Percentiles rank a stretch among this genome's conserved stretches.
phyloP scores from a whole-genome alignment of 176 grass and related monocot species.

The Cenchrus americanus region DNA sequence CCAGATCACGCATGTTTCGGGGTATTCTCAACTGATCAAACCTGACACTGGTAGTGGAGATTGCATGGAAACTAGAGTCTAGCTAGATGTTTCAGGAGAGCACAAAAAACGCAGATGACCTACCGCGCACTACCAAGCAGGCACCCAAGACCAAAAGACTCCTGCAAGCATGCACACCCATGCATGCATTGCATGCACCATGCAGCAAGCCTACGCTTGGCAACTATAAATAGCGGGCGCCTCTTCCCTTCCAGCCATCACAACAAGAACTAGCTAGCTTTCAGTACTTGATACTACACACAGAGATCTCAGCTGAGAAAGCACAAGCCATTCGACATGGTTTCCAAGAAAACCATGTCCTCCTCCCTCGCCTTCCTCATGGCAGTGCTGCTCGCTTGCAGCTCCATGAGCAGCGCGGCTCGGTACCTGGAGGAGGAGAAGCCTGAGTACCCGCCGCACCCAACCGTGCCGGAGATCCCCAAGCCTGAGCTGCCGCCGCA shows the following conservation, averaged over 20 bases:
- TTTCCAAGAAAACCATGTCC: slow-evolving; percentile 29
- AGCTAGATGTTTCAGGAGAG: neutral
- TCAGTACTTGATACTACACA: neutral
- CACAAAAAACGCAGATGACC: slow-evolving; percentile 22
- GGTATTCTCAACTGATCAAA: slow-evolving; percentile 8
- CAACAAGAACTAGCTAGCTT: neutral
- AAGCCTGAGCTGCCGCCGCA: neutral
- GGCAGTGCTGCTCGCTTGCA: slow-evolving; percentile 36
- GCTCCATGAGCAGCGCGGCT: slow-evolving; percentile 29
- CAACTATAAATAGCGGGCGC: slow-evolving; percentile 31
- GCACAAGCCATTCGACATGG: slow-evolving; percentile 4
- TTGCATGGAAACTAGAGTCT: neutral
- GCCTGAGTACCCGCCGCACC: slow-evolving; percentile 23
- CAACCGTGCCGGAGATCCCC: neutral
- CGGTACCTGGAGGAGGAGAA: slow-evolving; percentile 35
- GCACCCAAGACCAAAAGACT: neutral
- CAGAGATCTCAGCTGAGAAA: neutral
- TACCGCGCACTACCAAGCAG: neutral
- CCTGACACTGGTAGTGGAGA: neutral
- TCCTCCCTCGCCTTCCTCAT: slow-evolving; percentile 10
- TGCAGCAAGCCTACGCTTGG: neutral
- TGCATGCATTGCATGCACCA: neutral
- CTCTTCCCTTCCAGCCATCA: slow-evolving; percentile 23
- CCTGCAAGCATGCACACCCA: neutral
- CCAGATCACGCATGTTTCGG: slow-evolving; percentile 7